Evolutionary conservation across 2,329 filamentous ascomycete species (phyloP).

Genomic region (Cercospora berteroae): DNA sequence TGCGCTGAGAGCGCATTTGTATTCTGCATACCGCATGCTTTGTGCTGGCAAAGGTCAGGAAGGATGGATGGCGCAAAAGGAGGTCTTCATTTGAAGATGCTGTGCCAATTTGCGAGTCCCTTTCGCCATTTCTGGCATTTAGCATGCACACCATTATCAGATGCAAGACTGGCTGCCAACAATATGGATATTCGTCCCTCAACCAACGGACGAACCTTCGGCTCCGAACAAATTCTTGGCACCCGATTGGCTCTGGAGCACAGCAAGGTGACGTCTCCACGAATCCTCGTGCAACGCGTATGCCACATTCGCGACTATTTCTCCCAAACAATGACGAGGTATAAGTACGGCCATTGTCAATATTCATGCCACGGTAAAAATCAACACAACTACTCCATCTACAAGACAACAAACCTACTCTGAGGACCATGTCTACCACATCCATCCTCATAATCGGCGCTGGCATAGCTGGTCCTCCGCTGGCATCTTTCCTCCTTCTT

Average conservation of each 20-base stretch:
- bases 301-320: neutral
- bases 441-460: conserved; percentile 34
- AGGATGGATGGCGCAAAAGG: conserved; percentile 9
- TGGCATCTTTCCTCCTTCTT: conserved; percentile 33
- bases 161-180: neutral
- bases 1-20: conserved; percentile 5
- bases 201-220: neutral
- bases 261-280: neutral
- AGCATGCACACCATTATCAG: neutral
- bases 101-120: neutral
- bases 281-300: neutral
- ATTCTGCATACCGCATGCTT: conserved; percentile 12
- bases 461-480: conserved; percentile 32
- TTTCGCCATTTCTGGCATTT: neutral
- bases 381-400: neutral
- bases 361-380: neutral
- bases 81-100: neutral
- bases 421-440: neutral
- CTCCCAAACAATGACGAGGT: neutral
- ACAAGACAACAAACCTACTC: neutral
- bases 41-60: conserved; percentile 4
- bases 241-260: conserved; percentile 8
- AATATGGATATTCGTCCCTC: neutral
- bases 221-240: conserved; percentile 9
- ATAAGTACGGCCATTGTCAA: neutral